Evolutionary conservation across 805 yeast species (phyloP), one percentile per base, ranked within the genome.

Genomic region (Ogataea pini): DNA sequence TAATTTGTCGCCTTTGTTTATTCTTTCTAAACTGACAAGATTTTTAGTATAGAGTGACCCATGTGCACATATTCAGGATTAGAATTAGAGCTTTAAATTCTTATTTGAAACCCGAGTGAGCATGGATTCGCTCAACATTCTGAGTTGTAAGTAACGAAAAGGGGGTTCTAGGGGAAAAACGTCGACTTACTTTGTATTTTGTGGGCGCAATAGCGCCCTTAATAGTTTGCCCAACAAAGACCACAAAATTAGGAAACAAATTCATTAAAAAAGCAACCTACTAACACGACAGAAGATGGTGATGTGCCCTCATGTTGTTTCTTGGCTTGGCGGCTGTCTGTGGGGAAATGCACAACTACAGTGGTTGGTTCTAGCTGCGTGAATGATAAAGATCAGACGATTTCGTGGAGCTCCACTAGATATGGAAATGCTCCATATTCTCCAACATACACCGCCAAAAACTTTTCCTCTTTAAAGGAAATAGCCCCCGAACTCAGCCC

Each of bases 281-380:
- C 54, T 17, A 33, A 36, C 33, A 20, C 17, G 5, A n/a, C 27
- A 6, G 4, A 19, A 65, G 69, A 62, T 47, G 70, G 70, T 3
- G 67, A 65, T 42, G 38, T 65, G 4, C 60, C 69, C 1, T 52
- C 62, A 13, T 58, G 68, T 32, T 44, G 58, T 20, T 64, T 61
- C 47, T 42, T 65, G 7, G 46, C 63, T 5, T 65, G 69, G 69
- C 57, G 65, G 34, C 43, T 65, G 25, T 57, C 67, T 0, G 44
- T 48, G 16, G 51, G 37, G 1, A 36, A 50, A 1, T 59, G 58
- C 29, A 18, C 40, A 2, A 56, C 60, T 7, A 46, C 54, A 0
- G 52, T 56, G 19, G 60, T 53, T 9, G 59, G 52, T 4, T 49
- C 58, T 7, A 48, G 50, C 37, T 54, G 58, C 39, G 33, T 46